Conservation (phyloP, 2,329 filamentous ascomycete genomes). For the Rhynchosporium graminicola region DNA sequence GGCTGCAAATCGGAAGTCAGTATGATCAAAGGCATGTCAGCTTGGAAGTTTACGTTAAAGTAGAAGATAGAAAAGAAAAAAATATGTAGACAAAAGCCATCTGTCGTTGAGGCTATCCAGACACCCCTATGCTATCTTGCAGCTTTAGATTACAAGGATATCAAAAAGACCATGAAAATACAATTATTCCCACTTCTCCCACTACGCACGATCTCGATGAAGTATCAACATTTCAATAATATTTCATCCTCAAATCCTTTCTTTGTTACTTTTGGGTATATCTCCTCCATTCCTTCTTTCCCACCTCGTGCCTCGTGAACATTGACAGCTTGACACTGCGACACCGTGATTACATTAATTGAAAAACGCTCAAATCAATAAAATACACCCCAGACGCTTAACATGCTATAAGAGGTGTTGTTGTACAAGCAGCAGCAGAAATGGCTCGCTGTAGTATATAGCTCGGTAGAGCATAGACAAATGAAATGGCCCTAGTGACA, state of each 20-base stretch:
- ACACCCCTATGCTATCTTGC: slow-evolving; percentile 14
- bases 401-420: slow-evolving; percentile 28
- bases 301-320: slow-evolving; percentile 26
- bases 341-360: slow-evolving; percentile 36
- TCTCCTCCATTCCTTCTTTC: slow-evolving; percentile 18
- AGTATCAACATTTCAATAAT: slow-evolving; percentile 16
- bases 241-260: slow-evolving; percentile 18
- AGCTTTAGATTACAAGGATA: slow-evolving; percentile 24
- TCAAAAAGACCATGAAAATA: slow-evolving; percentile 18
- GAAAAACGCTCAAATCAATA: slow-evolving; percentile 20
- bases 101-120: slow-evolving; percentile 28
- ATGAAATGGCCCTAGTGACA: slow-evolving; percentile 9
- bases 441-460: slow-evolving; percentile 4
- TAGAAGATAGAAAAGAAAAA: not conserved
- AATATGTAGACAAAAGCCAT: slow-evolving; percentile 16
- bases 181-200: slow-evolving; percentile 23
- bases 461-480: too few species aligned
- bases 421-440: slow-evolving; percentile 29
- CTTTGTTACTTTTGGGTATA: slow-evolving; percentile 31
- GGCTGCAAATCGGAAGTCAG: not conserved
- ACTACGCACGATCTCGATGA: slow-evolving; percentile 23
- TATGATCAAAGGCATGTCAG: not conserved
- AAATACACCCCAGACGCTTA: slow-evolving; percentile 26
- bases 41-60: not conserved
- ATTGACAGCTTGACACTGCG: slow-evolving; percentile 26